Evolutionary conservation across 2,329 filamentous ascomycete species (phyloP).

Genomic region (Curvularia hawaiiensis): DNA sequence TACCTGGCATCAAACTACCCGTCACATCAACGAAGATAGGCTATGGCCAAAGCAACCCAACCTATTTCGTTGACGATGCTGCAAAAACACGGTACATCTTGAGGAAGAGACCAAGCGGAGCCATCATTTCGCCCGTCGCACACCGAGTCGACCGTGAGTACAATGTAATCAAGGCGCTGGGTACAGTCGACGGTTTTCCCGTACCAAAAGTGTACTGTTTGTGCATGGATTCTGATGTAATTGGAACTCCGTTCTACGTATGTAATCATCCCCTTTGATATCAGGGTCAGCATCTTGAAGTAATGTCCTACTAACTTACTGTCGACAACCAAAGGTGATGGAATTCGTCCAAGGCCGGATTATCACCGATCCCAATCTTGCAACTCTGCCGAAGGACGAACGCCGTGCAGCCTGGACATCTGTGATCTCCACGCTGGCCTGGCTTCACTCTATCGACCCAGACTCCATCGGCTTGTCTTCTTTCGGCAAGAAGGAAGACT

Average conservation of each 20-base stretch:
- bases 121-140: slow-evolving; percentile 87
- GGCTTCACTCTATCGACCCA: slow-evolving; percentile 77
- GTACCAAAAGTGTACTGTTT: slow-evolving; percentile 83
- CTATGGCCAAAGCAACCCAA: slow-evolving; percentile 96
- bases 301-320: not conserved
- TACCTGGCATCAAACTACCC: slow-evolving; percentile 33
- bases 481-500: slow-evolving; percentile 75
- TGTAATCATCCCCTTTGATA: slow-evolving; percentile 1
- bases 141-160: slow-evolving; percentile 97
- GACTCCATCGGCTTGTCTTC: slow-evolving; percentile 67
- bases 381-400: slow-evolving; percentile 67
- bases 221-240: slow-evolving; percentile 77
- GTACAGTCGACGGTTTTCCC: slow-evolving; percentile 74
- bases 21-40: slow-evolving; percentile 70
- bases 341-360: slow-evolving; percentile 91
- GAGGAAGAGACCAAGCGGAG: slow-evolving; percentile 93
- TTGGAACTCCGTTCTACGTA: slow-evolving; percentile 87
- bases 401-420: slow-evolving; percentile 53
- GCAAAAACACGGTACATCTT: slow-evolving; percentile 76
- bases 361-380: slow-evolving; percentile 84
- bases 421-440: slow-evolving; percentile 78
- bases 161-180: slow-evolving; percentile 80
- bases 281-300: not conserved
- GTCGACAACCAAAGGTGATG: slow-evolving; percentile 66
- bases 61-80: slow-evolving; percentile 79